These are phyloP conservation scores for Nakazawaea ambrosiae DNA, from an alignment of 805 yeast species.

Conservation along the genomic window DNA sequence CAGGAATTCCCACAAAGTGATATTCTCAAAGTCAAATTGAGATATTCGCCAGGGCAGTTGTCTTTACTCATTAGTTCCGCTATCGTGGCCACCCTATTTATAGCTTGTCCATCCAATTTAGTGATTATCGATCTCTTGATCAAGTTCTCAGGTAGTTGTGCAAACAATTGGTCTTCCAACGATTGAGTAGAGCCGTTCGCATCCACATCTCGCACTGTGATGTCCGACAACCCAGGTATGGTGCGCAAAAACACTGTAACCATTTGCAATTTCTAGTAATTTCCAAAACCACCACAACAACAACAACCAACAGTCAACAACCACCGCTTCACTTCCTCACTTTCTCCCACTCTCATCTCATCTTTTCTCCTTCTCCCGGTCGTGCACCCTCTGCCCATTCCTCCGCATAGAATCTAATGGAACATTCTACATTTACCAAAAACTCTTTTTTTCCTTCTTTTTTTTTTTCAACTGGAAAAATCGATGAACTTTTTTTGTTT, in stretches of 20 bases:
- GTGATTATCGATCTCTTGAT: constrained; percentile 1
- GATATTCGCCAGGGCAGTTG: not conserved
- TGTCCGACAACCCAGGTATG: constrained; percentile 6
- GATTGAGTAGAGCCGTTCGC: not conserved
- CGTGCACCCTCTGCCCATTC: not conserved
- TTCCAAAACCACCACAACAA: no score
- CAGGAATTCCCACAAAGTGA: constrained; percentile 3
- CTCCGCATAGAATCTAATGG: not conserved
- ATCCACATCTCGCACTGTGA: not conserved
- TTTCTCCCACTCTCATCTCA: not conserved
- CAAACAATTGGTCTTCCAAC: not conserved
- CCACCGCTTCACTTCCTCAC: no score
- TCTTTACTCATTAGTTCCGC: not conserved
- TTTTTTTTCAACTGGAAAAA: constrained; percentile 4
- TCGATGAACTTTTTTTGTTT: not conserved
- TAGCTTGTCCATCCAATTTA: constrained; percentile 7
- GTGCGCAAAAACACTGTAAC: constrained; percentile 2
- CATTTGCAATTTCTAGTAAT: no score
- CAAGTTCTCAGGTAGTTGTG: not conserved
- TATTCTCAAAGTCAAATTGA: constrained; percentile 1
- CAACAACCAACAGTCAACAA: no score
- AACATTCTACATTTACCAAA: not conserved
- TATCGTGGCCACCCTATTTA: constrained; percentile 2
- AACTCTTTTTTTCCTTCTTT: not conserved
- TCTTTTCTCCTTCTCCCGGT: not conserved